Percentiles rank a stretch among this genome's conserved stretches.
phyloP scores from a whole-genome alignment of 176 grass and related monocot genomes.

The Eremochloa ophiuroides region DNA sequence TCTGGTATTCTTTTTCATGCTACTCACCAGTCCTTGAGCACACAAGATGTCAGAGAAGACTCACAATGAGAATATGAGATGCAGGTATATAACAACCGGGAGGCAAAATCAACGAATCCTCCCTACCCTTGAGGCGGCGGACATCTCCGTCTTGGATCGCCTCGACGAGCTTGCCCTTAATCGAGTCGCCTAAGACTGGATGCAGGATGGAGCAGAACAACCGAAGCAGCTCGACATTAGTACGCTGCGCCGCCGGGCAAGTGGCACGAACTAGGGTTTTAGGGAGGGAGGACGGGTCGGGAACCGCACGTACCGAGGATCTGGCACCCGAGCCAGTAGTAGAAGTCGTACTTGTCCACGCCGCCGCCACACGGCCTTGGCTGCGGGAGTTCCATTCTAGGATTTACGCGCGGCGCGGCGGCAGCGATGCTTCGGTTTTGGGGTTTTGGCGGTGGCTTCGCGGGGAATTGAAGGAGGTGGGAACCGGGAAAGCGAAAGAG shows the following conservation, averaged over 20 bases:
- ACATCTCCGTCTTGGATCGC: not conserved
- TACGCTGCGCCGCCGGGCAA: not conserved
- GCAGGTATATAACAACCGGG: not conserved
- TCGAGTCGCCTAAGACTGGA: not conserved
- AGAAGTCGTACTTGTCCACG: not conserved
- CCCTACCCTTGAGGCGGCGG: not conserved
- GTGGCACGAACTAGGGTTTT: not conserved
- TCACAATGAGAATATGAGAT: not conserved
- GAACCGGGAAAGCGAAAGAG: not conserved
- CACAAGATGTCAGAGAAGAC: not conserved
- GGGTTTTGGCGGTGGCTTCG: no score
- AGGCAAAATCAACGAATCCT: not conserved
- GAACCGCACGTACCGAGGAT: not conserved
- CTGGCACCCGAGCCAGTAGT: not conserved
- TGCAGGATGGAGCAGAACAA: not conserved
- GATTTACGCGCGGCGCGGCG: not conserved
- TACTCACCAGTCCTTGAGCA: constrained; percentile 11
- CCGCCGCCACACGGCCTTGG: not conserved
- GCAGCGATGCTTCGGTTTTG: no score
- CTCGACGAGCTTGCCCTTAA: not conserved
- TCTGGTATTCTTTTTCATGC: constrained; percentile 4
- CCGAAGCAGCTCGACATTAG: not conserved
- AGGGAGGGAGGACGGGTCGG: not conserved
- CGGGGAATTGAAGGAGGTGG: not conserved
- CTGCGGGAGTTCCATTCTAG: not conserved